Evolutionary conservation across 768 basidiomycete genomes (phyloP).

Genomic region (Tricholoma terreum): DNA sequence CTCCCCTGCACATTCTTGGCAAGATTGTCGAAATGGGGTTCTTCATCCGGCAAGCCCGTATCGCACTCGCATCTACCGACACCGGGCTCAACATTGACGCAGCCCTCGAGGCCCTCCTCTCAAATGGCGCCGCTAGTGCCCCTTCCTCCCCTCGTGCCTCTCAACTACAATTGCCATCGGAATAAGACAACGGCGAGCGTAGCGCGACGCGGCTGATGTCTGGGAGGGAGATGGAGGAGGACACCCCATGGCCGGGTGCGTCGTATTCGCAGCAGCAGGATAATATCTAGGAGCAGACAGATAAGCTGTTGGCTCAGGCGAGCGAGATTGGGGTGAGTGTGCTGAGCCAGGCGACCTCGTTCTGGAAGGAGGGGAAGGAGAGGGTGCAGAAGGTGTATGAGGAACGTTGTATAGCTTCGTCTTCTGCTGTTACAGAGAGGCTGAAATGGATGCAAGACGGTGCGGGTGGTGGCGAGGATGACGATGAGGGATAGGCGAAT

Average conservation of each 20-base stretch:
- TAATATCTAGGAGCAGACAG: conserved; percentile 64
- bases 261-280: conserved; percentile 12
- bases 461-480: conserved; percentile 17
- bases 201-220: conserved; percentile 20
- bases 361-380: conserved; percentile 84
- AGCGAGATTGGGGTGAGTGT: conserved; percentile 79
- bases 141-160: too few relatives aligned
- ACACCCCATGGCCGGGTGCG: conserved; percentile 19
- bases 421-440: conserved; percentile 26
- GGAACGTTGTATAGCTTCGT: conserved; percentile 57
- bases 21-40: too few relatives aligned
- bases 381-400: conserved; percentile 79
- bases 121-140: too few relatives aligned
- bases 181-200: conserved; percentile 7
- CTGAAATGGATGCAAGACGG: conserved; percentile 67
- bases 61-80: too few relatives aligned
- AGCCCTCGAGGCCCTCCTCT: conserved; percentile 26
- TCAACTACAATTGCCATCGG: conserved; percentile 9
- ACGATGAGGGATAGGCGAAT: conserved; percentile 35
- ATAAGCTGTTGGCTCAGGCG: conserved; percentile 78
- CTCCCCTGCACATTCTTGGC: conserved; percentile 85
- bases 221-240: too few relatives aligned
- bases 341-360: conserved; percentile 78
- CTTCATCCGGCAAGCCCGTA: too few relatives aligned
- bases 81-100: conserved; percentile 1